Base-by-base conservation (phyloP, 2,329 filamentous ascomycete genomes). In the Thielaviopsis musarum region DNA sequence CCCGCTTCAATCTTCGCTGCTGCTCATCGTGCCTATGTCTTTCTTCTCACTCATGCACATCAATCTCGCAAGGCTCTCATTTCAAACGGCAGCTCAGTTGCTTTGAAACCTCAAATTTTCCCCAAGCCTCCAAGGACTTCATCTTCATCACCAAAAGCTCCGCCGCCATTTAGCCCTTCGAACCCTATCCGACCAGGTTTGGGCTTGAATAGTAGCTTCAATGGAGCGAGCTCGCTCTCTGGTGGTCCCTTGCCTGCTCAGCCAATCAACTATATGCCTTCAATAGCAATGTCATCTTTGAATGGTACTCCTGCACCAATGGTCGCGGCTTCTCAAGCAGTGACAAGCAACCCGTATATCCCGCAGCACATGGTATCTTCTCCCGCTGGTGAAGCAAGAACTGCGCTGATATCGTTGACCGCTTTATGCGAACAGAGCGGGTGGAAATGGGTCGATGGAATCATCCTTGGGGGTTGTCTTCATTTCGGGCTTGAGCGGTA, bases 391-490 rank as follows among this genome's bases (percentile, higher is more conserved):
- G 38, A 45, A 45, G 41, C 58, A 30, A 52, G 45, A 45, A n/a
- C 28, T n/a, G 38, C 38, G 4, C 95, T 21, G 81, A 87, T 45
- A 81, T 45, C 89, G 66, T 75, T 95, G 21, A 83, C 81, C 17
- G 81, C 77, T 63, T 72, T 94, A 6, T 95, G 89, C 67, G 82
- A 87, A 66, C 85, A 91, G 68, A 88, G 85, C 66, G 79, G 78
- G 10, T 93, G 88, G 87, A 80, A 83, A 65, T 98, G 93, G 93
- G 80, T 90, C 58, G 91, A 97, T 67, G 93, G 93, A 1, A 91
- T 97, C 75, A 75, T 97, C 48, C 75, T 97, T 6, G 89, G 87
- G 48, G 93, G 93, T 1, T 97, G 93, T 71, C 75, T 98, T 61
- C 85, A 91, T 56, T 97, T 97, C 72, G 91, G 88, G 7, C 73